phyloP scores from a whole-genome alignment of 2,329 filamentous ascomycete genomes.

The Phyllosticta citribraziliensis region DNA sequence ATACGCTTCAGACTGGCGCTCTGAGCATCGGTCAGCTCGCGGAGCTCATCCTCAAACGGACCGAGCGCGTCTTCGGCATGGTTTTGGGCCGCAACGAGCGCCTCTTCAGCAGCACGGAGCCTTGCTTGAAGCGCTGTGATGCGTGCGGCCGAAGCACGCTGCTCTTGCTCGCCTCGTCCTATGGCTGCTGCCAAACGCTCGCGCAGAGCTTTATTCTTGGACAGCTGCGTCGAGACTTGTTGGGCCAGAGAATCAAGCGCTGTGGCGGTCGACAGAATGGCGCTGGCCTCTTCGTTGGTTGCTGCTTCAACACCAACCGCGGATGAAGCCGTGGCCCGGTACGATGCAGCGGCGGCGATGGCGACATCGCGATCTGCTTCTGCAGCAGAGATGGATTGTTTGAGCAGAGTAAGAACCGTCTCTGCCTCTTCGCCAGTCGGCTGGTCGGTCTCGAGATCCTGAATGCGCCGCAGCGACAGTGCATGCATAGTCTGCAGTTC shows the following conservation, averaged over 20 bases:
- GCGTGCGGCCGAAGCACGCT: constrained; percentile 66
- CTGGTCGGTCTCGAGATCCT: constrained; percentile 45
- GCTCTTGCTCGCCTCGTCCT: constrained; percentile 71
- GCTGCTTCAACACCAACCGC: constrained; percentile 22
- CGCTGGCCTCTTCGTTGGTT: constrained; percentile 51
- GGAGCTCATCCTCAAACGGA: constrained; percentile 78
- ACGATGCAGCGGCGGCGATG: constrained; percentile 52
- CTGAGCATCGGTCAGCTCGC: constrained; percentile 64
- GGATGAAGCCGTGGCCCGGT: constrained; percentile 46
- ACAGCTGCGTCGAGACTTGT: constrained; percentile 71
- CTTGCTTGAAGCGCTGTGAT: constrained; percentile 77
- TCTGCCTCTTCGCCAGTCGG: constrained; percentile 40
- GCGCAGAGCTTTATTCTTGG: constrained; percentile 66
- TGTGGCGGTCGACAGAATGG: constrained; percentile 62
- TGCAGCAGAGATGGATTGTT: constrained; percentile 58
- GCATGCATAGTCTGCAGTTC: constrained; percentile 65
- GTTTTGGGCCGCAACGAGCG: constrained; percentile 71
- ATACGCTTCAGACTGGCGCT: constrained; percentile 68
- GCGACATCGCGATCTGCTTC: constrained; percentile 65
- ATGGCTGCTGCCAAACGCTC: constrained; percentile 71
- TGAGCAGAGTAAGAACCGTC: constrained; percentile 54
- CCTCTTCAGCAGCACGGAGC: constrained; percentile 74
- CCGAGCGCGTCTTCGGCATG: constrained; percentile 75
- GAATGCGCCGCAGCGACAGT: constrained; percentile 57
- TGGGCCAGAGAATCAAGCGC: constrained; percentile 70